A percentile compares a stretch with the other conserved stretches of the same genome.
These are phyloP conservation scores for Ustilago hordei DNA, from an alignment of 1,284 basidiomycete species.

Conservation along the genomic window DNA sequence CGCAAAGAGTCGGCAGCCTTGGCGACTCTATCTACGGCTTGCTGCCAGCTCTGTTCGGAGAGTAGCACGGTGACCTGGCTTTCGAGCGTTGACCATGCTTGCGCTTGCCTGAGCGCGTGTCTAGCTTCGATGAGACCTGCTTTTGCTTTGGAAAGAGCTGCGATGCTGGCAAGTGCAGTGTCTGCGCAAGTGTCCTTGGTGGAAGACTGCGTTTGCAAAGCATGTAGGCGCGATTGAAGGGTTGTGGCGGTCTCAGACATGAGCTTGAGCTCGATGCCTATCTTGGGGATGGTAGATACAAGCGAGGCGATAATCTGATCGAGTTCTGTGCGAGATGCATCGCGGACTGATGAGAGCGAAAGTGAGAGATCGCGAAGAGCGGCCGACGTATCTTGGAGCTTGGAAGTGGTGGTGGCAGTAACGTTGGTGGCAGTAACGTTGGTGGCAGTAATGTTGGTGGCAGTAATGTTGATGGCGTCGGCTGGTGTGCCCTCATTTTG, in stretches of 20 bases:
- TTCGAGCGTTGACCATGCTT: slow-evolving; percentile 56
- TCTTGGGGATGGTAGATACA: slow-evolving; percentile 36
- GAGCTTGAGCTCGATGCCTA: slow-evolving; percentile 40
- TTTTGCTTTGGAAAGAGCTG: slow-evolving; percentile 35
- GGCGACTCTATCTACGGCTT: slow-evolving; percentile 41
- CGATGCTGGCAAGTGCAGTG: slow-evolving; percentile 28
- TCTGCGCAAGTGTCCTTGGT: slow-evolving; percentile 23
- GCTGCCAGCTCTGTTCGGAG: slow-evolving; percentile 29
- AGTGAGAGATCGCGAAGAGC: slow-evolving; percentile 37
- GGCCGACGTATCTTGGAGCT: slow-evolving; percentile 22
- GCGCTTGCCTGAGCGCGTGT: slow-evolving; percentile 52
- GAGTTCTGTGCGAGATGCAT: slow-evolving; percentile 31
- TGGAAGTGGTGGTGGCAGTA: background rate
- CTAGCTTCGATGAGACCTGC: slow-evolving; percentile 38
- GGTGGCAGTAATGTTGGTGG: background rate
- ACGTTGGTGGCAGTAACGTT: background rate
- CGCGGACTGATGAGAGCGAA: slow-evolving; percentile 30
- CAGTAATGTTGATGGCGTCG: background rate
- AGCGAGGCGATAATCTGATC: slow-evolving; percentile 41
- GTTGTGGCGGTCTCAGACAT: slow-evolving; percentile 34
- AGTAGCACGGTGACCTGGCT: slow-evolving; percentile 37
- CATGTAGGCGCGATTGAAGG: slow-evolving; percentile 23
- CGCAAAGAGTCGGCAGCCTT: slow-evolving; percentile 43
- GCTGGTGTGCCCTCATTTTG: background rate
- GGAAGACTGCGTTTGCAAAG: slow-evolving; percentile 19